phyloP scores from a whole-genome alignment of 192 early-diverging fungal species.

The Allomyces macrogynus region DNA sequence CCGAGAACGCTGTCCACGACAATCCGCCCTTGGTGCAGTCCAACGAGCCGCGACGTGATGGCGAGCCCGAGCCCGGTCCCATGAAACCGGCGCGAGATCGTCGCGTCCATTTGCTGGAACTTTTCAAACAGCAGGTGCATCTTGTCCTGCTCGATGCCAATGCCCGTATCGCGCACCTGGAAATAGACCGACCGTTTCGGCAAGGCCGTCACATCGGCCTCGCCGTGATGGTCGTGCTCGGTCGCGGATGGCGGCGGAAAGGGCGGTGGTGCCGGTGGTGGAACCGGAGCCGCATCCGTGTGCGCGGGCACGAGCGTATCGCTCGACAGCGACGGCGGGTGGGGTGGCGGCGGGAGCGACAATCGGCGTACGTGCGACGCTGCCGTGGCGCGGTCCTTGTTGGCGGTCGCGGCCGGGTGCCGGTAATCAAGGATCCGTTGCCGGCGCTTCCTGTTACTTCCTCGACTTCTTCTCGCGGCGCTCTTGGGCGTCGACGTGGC shows the following conservation, averaged over 20 bases:
- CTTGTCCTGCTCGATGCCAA: slow-evolving; percentile 64
- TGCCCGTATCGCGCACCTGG: slow-evolving; percentile 59
- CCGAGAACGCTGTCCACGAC: slow-evolving; percentile 56
- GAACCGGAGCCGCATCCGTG: too few relatives aligned
- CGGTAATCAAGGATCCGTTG: slow-evolving; percentile 8
- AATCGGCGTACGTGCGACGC: slow-evolving; percentile 2
- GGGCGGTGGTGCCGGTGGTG: too few relatives aligned
- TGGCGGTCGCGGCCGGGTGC: not conserved
- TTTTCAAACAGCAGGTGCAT: slow-evolving; percentile 55
- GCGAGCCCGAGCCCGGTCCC: slow-evolving; percentile 71
- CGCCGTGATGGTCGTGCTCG: slow-evolving; percentile 8
- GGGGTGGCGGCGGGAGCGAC: too few relatives aligned
- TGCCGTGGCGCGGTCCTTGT: slow-evolving; percentile 1
- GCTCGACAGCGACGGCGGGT: too few relatives aligned
- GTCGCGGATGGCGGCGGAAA: not conserved
- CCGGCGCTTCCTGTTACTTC: not conserved
- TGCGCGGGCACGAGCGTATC: too few relatives aligned
- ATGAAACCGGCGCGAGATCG: slow-evolving; percentile 63
- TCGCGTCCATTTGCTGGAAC: slow-evolving; percentile 65
- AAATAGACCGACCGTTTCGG: slow-evolving; percentile 13
- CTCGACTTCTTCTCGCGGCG: too few relatives aligned
- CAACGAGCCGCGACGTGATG: slow-evolving; percentile 57
- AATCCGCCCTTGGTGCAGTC: slow-evolving; percentile 56
- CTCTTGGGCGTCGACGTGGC: too few relatives aligned
- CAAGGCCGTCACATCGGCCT: too few relatives aligned